Conservation (phyloP, 1,139 yeast genomes). For the Geotrichum macrosporum region DNA sequence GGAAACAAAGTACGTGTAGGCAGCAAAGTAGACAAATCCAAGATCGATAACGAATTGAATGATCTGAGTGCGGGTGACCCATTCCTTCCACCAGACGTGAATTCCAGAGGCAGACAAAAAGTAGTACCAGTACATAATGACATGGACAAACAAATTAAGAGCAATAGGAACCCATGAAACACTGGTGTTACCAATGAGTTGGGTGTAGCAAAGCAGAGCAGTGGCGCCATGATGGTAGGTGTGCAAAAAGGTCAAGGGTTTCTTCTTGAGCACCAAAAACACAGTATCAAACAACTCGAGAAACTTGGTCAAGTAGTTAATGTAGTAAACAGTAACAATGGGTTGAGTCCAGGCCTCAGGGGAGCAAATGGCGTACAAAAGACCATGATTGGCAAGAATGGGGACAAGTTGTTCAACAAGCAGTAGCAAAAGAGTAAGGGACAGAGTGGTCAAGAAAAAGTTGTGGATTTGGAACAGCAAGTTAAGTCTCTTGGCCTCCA, state of each 20-base stretch:
- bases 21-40: conserved; percentile 85
- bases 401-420: conserved; percentile 84
- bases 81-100: conserved; percentile 99
- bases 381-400: conserved; percentile 68
- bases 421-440: conserved; percentile 62
- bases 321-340: conserved; percentile 69
- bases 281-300: conserved; percentile 88
- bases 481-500: conserved; percentile 68
- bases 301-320: conserved; percentile 43
- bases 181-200: conserved; percentile 82
- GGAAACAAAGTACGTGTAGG: conserved; percentile 52
- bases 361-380: conserved; percentile 81
- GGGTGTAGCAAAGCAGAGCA: conserved; percentile 91
- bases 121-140: conserved; percentile 97
- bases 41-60: conserved; percentile 88
- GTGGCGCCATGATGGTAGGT: conserved; percentile 99
- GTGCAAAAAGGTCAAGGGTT: conserved; percentile 80
- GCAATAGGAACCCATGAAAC: conserved; percentile 93
- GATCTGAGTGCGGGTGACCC: conserved; percentile 97
- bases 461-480: conserved; percentile 78
- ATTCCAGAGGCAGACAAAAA: conserved; percentile 90
- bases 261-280: conserved; percentile 85
- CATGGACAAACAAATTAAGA: conserved; percentile 88
- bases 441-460: conserved; percentile 63
- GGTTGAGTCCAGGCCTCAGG: conserved; percentile 78